phyloP scores from a whole-genome alignment of 352 stramenopile species.

The Pythium phragmiticola region DNA sequence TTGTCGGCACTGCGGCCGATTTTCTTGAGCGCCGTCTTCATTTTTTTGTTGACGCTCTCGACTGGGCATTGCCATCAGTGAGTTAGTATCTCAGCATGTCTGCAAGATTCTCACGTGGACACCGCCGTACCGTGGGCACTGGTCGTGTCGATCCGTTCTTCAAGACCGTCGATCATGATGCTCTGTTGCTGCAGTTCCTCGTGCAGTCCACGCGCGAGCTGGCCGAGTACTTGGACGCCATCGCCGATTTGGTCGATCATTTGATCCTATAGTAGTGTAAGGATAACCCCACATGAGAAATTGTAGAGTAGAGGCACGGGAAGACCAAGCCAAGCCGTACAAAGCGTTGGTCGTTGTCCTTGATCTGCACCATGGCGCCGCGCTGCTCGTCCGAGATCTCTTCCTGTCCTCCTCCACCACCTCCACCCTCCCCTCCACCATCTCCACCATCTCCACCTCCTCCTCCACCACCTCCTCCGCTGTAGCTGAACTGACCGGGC shows the following conservation, averaged over 20 bases:
- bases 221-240: slow-evolving; percentile 74
- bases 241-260: slow-evolving; percentile 86
- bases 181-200: slow-evolving; percentile 85
- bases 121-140: slow-evolving; percentile 54
- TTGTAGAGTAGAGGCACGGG: not conserved
- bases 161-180: slow-evolving; percentile 85
- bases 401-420: slow-evolving; percentile 36
- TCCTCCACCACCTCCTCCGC: slow-evolving; percentile 23
- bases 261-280: slow-evolving; percentile 48
- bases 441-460: slow-evolving; percentile 29
- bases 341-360: slow-evolving; percentile 81
- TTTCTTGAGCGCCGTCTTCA: slow-evolving; percentile 79
- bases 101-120: too few species aligned
- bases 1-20: slow-evolving; percentile 76
- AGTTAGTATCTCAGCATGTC: not conserved
- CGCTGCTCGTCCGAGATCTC: slow-evolving; percentile 70
- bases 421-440: slow-evolving; percentile 29
- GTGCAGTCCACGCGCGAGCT: slow-evolving; percentile 74
- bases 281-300: not conserved
- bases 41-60: slow-evolving; percentile 83
- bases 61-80: slow-evolving; percentile 32
- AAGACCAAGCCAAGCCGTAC: slow-evolving; percentile 38
- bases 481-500: slow-evolving; percentile 27
- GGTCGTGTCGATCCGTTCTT: slow-evolving; percentile 79
- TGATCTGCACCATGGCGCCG: slow-evolving; percentile 69